Evolutionary conservation across 257 asterid species (phyloP).

Genomic region (Solanum gandarillasii): DNA sequence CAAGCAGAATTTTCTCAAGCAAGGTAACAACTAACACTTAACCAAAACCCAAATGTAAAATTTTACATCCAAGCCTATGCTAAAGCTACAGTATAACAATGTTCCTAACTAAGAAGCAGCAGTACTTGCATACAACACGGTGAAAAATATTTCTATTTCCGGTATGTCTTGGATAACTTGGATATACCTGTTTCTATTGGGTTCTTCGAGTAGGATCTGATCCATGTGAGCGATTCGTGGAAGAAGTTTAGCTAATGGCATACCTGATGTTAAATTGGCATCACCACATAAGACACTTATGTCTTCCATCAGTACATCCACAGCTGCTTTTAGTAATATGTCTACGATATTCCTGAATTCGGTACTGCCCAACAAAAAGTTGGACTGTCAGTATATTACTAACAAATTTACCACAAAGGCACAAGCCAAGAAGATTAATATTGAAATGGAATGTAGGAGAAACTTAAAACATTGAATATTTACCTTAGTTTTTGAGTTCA

Average conservation of each 20-base stretch:
- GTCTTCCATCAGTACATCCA: conserved; percentile 31
- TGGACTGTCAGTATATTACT: not conserved
- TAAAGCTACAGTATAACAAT: not conserved
- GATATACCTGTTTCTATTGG: conserved; percentile 51
- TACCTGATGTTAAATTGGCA: conserved; percentile 29
- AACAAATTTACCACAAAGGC: not conserved
- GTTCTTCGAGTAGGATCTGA: conserved; percentile 44
- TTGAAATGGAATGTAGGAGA: not conserved
- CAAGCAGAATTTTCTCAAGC: not conserved
- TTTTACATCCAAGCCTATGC: not conserved
- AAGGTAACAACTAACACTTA: not conserved
- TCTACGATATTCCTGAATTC: conserved; percentile 56
- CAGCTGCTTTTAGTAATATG: conserved; percentile 42
- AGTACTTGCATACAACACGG: conserved; percentile 62
- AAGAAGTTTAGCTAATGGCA: conserved; percentile 71
- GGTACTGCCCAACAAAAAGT: conserved; percentile 22
- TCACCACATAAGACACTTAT: conserved; percentile 30
- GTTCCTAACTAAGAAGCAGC: conserved; percentile 31
- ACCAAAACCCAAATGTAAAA: not conserved
- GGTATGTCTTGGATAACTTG: conserved; percentile 42
- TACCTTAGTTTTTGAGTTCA: not conserved
- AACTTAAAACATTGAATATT: not conserved
- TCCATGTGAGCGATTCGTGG: conserved; percentile 61
- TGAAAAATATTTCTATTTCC: conserved; percentile 71
- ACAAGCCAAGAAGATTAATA: not conserved